Evolutionary conservation across 2,329 filamentous ascomycete species (phyloP).

Genomic region (Neurospora crassa): DNA sequence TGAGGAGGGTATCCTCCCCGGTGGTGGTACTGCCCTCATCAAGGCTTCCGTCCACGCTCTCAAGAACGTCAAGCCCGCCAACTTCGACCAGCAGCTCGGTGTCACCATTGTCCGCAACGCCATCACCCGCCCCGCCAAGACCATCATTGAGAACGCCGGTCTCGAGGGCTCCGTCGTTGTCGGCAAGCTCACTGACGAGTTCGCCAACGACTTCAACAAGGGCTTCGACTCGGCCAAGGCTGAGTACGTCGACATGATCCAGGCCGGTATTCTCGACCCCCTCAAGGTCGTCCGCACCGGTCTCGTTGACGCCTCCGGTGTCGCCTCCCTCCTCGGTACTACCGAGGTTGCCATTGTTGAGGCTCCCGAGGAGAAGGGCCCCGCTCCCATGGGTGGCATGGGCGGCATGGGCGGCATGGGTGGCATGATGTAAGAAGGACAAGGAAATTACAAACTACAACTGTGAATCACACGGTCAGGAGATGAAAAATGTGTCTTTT

Average conservation of each 20-base stretch:
- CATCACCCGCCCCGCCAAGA: conserved; percentile 89
- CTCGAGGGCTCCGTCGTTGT: conserved; percentile 93
- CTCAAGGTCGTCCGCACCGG: conserved; percentile 99
- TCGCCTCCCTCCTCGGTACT: conserved; percentile 92
- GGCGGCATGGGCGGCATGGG: conserved; percentile 57
- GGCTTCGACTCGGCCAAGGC: conserved; percentile 95
- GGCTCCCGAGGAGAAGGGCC: conserved; percentile 84
- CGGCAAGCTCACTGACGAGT: conserved; percentile 96
- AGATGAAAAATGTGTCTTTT: conserved; percentile 11
- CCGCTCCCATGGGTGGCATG: conserved; percentile 58
- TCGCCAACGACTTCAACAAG: conserved; percentile 88
- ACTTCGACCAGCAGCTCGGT: conserved; percentile 99
- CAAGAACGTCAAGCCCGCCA: conserved; percentile 69
- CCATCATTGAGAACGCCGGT: conserved; percentile 96
- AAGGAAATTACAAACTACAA: background rate
- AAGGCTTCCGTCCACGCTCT: conserved; percentile 93
- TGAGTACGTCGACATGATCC: conserved; percentile 98
- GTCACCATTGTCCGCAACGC: conserved; percentile 96
- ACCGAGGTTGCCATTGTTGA: conserved; percentile 98
- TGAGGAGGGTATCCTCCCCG: conserved; percentile 97
- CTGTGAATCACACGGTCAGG: background rate
- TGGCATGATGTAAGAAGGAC: conserved; percentile 48
- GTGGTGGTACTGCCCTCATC: conserved; percentile 94
- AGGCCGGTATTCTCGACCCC: conserved; percentile 92
- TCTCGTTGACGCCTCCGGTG: conserved; percentile 87